Evolutionary conservation across 2,329 filamentous ascomycete genomes (phyloP).

Genomic region (Daldinia eschscholtzii): DNA sequence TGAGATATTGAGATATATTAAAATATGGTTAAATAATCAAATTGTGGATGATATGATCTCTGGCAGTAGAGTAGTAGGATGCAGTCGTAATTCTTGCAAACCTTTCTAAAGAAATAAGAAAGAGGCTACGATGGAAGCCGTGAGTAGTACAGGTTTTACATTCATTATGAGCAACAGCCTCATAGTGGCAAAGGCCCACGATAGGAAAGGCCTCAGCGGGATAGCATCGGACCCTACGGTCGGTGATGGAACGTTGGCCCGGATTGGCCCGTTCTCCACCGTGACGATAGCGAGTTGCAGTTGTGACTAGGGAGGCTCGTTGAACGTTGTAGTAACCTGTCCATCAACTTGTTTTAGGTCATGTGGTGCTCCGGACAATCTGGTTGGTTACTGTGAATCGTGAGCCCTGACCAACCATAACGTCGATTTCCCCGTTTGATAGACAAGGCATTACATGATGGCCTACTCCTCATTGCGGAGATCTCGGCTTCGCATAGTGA

Average conservation of each 20-base stretch:
- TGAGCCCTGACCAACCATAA: conserved; percentile 41
- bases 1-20: conserved; percentile 47
- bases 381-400: conserved; percentile 47
- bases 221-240: conserved; percentile 43
- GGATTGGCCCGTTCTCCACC: conserved; percentile 43
- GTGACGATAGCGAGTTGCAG: conserved; percentile 40
- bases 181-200: conserved; percentile 36
- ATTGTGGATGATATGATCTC: neutral
- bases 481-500: conserved; percentile 47
- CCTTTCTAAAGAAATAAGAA: neutral
- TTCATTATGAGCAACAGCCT: conserved; percentile 47
- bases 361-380: conserved; percentile 45
- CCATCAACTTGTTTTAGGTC: conserved; percentile 45
- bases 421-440: conserved; percentile 26
- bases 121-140: conserved; percentile 22
- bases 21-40: neutral
- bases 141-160: conserved; percentile 42
- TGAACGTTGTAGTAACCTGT: conserved; percentile 51
- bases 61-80: conserved; percentile 3
- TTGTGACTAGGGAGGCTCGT: conserved; percentile 45
- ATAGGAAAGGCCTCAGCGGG: conserved; percentile 37
- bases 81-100: neutral
- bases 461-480: conserved; percentile 40
- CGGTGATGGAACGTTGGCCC: conserved; percentile 54
- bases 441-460: conserved; percentile 29